Base-by-base conservation (phyloP, 345 rosid species). In the Syzygium grande region DNA sequence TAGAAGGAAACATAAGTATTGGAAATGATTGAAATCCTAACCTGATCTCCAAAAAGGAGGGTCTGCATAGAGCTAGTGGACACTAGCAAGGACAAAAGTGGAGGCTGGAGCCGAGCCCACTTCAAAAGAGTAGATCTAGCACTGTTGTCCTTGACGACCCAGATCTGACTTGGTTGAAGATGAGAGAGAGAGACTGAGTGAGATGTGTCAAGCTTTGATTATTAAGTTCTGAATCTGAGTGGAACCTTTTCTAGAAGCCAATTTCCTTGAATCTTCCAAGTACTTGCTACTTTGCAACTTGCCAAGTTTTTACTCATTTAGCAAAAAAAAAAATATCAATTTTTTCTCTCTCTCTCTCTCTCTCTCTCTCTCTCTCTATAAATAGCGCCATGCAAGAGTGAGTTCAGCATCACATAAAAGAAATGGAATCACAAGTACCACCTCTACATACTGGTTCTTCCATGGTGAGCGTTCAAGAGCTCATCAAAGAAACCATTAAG, bases 401-500 rank as follows among this genome's bases (percentile, higher is more conserved):
- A 65, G 23, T 65, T 9, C 38, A 65, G 43, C 78, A 65, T 16
- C 11, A 11, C 30, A 30, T 65, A 0, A 65, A 16, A 38, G 78
- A 22, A 15, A 65, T 65, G 78, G 78, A 34, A 65, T 65, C 78
- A 16, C 43, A 65, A 65, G 41, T 30, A 16, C 78, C 43, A 30
- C 43, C 78, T 65, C 86, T 89, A 3, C 56, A 87, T 7, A 7
- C 52, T 49, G 53, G 86, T 19, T 61, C 84, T 52, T 34, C 79
- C 17, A 25, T 88, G 27, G 86, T 88, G 68, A 84, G 79, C 38
- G 91, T 90, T 80, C 91, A 90, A 58, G 91, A 90, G 88, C 79
- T 90, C 73, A 61, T 58, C 23, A 90, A 86, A 68, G 55, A 83
- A 29, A 63, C 89, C 51, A 19, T 87, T 52, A 19, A 7, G n/a